phyloP scores from a whole-genome alignment of 305 asterid genomes.

The Nicotiana rustica region DNA sequence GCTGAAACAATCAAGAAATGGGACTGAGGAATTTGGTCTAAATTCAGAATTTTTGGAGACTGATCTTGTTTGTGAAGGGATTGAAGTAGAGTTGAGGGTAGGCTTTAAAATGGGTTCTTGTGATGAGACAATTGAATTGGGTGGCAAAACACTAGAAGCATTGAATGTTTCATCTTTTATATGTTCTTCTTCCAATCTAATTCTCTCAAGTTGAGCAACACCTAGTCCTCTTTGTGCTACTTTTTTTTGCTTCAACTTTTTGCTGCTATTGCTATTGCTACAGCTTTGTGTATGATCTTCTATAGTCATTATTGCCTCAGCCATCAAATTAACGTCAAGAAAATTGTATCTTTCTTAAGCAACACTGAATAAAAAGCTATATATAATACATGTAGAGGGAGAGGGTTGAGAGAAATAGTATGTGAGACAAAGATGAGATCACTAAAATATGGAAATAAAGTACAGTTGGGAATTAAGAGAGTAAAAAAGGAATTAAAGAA shows the following conservation, averaged over 20 bases:
- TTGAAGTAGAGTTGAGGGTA: conserved; percentile 40
- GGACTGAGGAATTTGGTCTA: conserved; percentile 48
- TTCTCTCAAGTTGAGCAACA: conserved; percentile 93
- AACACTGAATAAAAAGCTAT: conserved; percentile 39
- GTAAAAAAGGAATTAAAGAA: neutral
- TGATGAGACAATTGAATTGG: conserved; percentile 41
- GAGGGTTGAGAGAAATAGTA: conserved; percentile 14
- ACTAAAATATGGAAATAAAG: neutral
- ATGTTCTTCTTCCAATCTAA: conserved; percentile 77
- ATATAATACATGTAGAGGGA: conserved; percentile 25
- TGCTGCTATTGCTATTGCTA: conserved; percentile 11
- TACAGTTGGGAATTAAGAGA: neutral
- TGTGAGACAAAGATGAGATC: conserved; percentile 46
- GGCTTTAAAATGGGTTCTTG: conserved; percentile 51
- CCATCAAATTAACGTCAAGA: conserved; percentile 54
- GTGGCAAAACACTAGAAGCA: conserved; percentile 50
- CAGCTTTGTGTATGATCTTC: conserved; percentile 51
- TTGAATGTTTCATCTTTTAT: conserved; percentile 57
- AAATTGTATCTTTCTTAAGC: conserved; percentile 47
- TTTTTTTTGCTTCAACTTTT: conserved; percentile 76
- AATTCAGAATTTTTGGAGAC: conserved; percentile 44
- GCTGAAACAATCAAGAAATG: conserved; percentile 45
- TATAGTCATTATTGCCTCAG: conserved; percentile 60
- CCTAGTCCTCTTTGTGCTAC: conserved; percentile 94
- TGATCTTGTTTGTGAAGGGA: conserved; percentile 38